Evolutionary conservation across 345 rosid genomes (phyloP), one percentile per base, ranked within the genome.

Genomic region (Xanthoceras sorbifolium): DNA sequence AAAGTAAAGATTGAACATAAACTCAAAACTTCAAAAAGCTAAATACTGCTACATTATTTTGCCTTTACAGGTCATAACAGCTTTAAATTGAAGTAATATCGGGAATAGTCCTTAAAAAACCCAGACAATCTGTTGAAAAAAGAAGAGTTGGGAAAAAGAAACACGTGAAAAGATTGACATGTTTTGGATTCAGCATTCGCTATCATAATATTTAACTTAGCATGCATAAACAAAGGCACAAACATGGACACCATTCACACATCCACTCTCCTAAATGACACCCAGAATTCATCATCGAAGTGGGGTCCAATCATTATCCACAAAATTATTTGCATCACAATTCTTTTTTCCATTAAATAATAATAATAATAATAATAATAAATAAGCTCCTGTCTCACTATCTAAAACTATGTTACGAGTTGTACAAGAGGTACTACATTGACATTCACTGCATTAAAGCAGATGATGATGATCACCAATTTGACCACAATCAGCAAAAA

Each of bases 1-100:
- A 69, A 25, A 75, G 46, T 18, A 22, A 38, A 40, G 32, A 75
- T 74, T 61, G 65, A 46, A 38, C 40, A 78, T 55, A 29, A 76
- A 67, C 26, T 64, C 20, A 64, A n/a, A 31, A 62, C 15, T 10
- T 46, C 22, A n/a, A 9, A n/a, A 67, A 29, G 34, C 20, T 17
- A 7, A 48, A 55, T 14, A 54, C 28, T 11, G 61, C 14, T 26
- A 50, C 22, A 44, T 42, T 28, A 28, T 2, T 63, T 73, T 44
- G 28, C 29, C 10, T 62, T 17, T 6, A 62, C 9, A 3, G 67
- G 26, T 60, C 34, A 71, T 25, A 72, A 72, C 46, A 23, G 22
- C n/a, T 44, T 25, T 31, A 55, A 42, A 61, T 42, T 20, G 7
- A 62, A 61, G 55, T 60, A 31, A 10, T 38, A 38, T 62, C 10